Evolutionary conservation across 2,329 filamentous ascomycete genomes (phyloP).

Genomic region (Fusarium xylarioides): DNA sequence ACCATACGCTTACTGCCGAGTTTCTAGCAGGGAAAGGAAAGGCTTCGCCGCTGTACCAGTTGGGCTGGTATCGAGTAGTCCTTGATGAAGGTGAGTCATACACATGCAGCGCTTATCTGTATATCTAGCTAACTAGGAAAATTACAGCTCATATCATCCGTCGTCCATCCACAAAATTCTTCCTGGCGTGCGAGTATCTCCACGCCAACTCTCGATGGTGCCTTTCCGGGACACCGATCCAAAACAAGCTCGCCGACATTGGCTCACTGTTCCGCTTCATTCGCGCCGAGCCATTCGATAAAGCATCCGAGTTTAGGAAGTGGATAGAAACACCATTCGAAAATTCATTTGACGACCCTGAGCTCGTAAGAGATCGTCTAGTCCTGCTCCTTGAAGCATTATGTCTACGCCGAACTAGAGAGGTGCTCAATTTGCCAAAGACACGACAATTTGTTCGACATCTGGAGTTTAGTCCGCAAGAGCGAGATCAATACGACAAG

Average conservation of each 20-base stretch:
- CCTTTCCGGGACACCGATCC: slow-evolving; percentile 62
- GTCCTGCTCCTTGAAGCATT: background rate
- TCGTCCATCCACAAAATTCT: slow-evolving; percentile 54
- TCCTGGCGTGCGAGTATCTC: slow-evolving; percentile 53
- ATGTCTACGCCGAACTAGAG: background rate
- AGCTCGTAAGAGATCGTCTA: background rate
- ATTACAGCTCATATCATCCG: slow-evolving; percentile 56
- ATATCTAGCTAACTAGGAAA: accelerated
- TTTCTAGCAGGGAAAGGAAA: background rate
- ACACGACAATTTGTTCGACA: background rate
- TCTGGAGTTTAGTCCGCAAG: background rate
- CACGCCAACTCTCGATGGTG: slow-evolving; percentile 59
- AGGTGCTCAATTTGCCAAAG: background rate
- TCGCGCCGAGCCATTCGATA: background rate
- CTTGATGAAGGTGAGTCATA: slow-evolving; percentile 54
- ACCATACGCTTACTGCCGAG: slow-evolving; percentile 1
- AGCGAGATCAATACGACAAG: background rate
- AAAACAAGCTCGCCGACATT: slow-evolving; percentile 62
- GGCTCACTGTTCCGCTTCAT: slow-evolving; percentile 29
- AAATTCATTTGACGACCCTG: background rate
- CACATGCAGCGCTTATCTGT: accelerated
- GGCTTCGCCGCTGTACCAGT: background rate
- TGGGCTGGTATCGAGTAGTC: slow-evolving; percentile 52
- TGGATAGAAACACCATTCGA: background rate
- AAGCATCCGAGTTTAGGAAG: background rate